Evolutionary conservation across 2,329 filamentous ascomycete species (phyloP).

Genomic region (Pseudopyricularia cyperi): DNA sequence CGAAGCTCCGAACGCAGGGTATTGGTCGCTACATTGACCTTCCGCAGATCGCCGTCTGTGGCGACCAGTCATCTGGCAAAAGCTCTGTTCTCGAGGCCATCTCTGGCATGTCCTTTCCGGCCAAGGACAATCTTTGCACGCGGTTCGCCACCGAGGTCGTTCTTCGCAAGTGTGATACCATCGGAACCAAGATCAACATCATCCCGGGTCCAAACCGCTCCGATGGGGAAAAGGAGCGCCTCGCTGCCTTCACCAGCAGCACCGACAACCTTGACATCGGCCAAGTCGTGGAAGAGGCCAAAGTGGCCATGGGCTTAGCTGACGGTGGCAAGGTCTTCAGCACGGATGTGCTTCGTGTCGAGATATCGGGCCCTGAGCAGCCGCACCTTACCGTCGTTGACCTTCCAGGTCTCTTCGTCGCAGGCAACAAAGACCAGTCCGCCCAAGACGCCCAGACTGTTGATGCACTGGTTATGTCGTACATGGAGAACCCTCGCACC

Average conservation of each 20-base stretch:
- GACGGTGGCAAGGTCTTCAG: slow-evolving; percentile 24
- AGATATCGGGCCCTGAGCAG: slow-evolving; percentile 30
- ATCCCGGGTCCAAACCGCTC: slow-evolving; percentile 17
- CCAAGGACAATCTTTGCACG: slow-evolving; percentile 45
- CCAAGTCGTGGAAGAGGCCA: slow-evolving; percentile 24
- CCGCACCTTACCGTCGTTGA: slow-evolving; percentile 46
- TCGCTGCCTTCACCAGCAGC: slow-evolving; percentile 13
- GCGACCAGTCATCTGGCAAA: slow-evolving; percentile 50
- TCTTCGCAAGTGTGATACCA: slow-evolving; percentile 28
- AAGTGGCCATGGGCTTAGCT: slow-evolving; percentile 34
- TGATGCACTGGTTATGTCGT: slow-evolving; percentile 32
- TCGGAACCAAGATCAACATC: slow-evolving; percentile 23
- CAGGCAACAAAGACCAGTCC: slow-evolving; percentile 29
- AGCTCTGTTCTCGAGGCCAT: slow-evolving; percentile 53
- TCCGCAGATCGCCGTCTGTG: slow-evolving; percentile 41
- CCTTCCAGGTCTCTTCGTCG: slow-evolving; percentile 41
- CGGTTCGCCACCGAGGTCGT: slow-evolving; percentile 50
- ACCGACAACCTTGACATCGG: slow-evolving; percentile 13
- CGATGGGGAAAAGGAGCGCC: slow-evolving; percentile 11
- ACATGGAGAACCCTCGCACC: slow-evolving; percentile 41
- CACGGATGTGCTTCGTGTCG: slow-evolving; percentile 31
- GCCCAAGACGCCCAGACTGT: slow-evolving; percentile 30
- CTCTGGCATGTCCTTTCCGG: slow-evolving; percentile 46
- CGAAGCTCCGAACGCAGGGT: slow-evolving; percentile 21
- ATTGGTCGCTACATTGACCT: slow-evolving; percentile 24